These are phyloP conservation scores for Diaporthe amygdali DNA, from an alignment of 2,329 filamentous ascomycete species.

Conservation along the genomic window DNA sequence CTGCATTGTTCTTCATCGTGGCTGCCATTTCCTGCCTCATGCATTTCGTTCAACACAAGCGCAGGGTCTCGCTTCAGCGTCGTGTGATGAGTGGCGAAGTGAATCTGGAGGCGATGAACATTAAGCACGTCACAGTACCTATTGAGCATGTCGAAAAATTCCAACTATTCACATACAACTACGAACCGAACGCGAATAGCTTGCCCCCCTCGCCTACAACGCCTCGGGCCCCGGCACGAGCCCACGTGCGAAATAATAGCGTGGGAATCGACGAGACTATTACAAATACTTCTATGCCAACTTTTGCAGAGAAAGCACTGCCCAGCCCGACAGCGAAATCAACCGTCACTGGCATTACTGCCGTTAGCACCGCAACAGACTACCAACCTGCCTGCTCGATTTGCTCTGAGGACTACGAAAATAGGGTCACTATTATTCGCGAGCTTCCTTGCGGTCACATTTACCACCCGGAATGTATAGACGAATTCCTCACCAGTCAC, in stretches of 20 bases:
- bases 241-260: conserved; percentile 18
- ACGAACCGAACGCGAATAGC: conserved; percentile 50
- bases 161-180: conserved; percentile 78
- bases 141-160: conserved; percentile 72
- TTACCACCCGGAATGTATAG: conserved; percentile 91
- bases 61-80: conserved; percentile 69
- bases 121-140: conserved; percentile 82
- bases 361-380: conserved; percentile 53
- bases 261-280: conserved; percentile 3
- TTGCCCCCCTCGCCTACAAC: conserved; percentile 44
- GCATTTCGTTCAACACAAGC: conserved; percentile 77
- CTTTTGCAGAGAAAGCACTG: conserved; percentile 29
- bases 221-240: conserved; percentile 28
- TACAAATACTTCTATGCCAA: background rate
- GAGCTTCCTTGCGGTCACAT: conserved; percentile 91
- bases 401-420: conserved; percentile 81
- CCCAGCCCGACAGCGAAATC: conserved; percentile 29
- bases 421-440: conserved; percentile 73
- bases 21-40: conserved; percentile 71
- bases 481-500: conserved; percentile 77
- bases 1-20: conserved; percentile 72
- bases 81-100: conserved; percentile 81
- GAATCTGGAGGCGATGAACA: conserved; percentile 84
- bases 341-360: conserved; percentile 28
- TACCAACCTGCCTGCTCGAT: conserved; percentile 88